These are phyloP conservation scores for Apodospora peruviana DNA, from an alignment of 495 filamentous ascomycete species.

Conservation along the genomic window DNA sequence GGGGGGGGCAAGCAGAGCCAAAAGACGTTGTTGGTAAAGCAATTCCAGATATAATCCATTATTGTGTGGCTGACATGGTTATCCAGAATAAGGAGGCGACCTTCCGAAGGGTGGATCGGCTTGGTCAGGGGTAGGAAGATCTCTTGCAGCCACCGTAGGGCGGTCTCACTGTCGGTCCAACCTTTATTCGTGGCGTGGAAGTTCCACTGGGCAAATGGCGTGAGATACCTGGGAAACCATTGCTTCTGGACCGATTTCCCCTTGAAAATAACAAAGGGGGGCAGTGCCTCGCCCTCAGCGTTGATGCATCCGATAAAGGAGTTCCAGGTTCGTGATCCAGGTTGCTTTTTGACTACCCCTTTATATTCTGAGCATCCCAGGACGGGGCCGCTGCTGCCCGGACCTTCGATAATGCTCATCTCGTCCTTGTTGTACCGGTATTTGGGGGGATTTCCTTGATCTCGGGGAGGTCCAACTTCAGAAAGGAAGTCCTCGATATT, in stretches of 20 bases:
- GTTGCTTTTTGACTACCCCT: not conserved
- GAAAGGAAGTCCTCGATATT: not conserved
- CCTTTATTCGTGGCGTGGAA: not conserved
- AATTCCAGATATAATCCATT: not conserved
- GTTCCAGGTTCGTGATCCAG: not conserved
- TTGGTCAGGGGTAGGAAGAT: not conserved
- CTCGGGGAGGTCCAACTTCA: not conserved
- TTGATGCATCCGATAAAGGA: constrained; percentile 4
- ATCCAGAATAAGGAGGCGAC: not conserved
- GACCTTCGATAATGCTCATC: not conserved
- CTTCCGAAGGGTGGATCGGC: not conserved
- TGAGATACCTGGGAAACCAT: not conserved
- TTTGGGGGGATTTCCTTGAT: not conserved
- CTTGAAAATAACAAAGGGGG: constrained; percentile 6
- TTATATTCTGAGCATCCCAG: not conserved
- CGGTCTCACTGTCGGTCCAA: not conserved
- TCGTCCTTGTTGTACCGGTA: not conserved
- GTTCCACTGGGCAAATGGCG: not conserved
- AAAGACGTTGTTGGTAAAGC: not conserved
- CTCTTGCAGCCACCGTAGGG: not conserved
- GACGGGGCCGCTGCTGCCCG: not conserved
- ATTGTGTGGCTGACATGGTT: not conserved
- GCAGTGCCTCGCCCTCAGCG: not conserved
- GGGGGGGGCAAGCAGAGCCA: not conserved
- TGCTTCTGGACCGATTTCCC: not conserved